These are phyloP conservation scores for Fusarium cicatricum DNA, from an alignment of 2,329 filamentous ascomycete genomes.

Conservation along the genomic window DNA sequence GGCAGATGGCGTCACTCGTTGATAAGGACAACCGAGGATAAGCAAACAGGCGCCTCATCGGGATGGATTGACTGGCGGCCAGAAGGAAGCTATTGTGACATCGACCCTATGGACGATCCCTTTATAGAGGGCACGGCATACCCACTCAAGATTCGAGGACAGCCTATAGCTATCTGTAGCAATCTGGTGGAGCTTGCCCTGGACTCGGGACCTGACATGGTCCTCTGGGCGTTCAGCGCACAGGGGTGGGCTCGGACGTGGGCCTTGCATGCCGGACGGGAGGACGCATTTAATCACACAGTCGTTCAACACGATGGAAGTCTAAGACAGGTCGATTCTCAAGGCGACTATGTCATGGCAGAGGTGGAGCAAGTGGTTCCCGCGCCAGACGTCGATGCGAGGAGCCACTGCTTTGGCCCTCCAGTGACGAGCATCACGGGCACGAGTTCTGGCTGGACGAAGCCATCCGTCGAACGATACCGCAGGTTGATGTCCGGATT, in stretches of 20 bases:
- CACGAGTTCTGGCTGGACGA: conserved; percentile 4
- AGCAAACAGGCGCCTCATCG: conserved; percentile 8
- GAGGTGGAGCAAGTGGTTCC: conserved; percentile 9
- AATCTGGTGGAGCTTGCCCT: conserved; percentile 46
- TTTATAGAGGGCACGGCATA: conserved; percentile 29
- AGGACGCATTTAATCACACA: conserved; percentile 25
- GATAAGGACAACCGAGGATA: conserved; percentile 3
- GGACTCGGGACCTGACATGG: conserved; percentile 45
- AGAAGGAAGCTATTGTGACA: conserved; percentile 31
- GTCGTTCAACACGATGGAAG: conserved; percentile 45
- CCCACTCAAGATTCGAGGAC: conserved; percentile 45
- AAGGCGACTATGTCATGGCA: conserved; percentile 45
- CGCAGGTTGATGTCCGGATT: conserved; percentile 23
- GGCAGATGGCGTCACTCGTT: conserved; percentile 12
- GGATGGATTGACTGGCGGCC: conserved; percentile 31
- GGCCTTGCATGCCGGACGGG: conserved; percentile 41
- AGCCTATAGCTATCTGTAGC: conserved; percentile 44
- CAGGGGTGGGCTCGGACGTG: conserved; percentile 48
- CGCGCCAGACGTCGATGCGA: conserved; percentile 10
- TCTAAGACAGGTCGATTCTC: conserved; percentile 43
- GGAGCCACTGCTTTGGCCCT: conserved; percentile 14
- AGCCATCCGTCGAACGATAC: conserved; percentile 21
- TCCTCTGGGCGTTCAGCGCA: conserved; percentile 48
- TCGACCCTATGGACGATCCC: conserved; percentile 29
- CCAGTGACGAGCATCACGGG: conserved; percentile 9